phyloP scores from a whole-genome alignment of 1,284 basidiomycete species.

The Athelia sp. region DNA sequence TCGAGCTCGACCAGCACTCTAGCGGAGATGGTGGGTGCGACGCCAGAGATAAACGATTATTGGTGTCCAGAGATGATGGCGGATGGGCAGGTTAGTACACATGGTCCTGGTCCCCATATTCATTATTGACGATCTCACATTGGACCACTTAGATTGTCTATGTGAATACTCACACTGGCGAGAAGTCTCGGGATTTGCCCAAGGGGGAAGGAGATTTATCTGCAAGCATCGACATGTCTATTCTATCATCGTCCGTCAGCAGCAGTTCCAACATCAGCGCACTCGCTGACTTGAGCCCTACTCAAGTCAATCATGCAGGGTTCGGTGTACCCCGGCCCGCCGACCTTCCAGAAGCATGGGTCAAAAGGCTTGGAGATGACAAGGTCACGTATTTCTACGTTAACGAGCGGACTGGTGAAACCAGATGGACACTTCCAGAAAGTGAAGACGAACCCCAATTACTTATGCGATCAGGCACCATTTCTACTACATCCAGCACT shows the following conservation, averaged over 20 bases:
- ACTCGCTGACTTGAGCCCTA: conserved; percentile 21
- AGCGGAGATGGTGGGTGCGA: conserved; percentile 3
- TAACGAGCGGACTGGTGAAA: conserved; percentile 51
- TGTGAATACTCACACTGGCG: conserved; percentile 68
- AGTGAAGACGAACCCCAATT: conserved; percentile 16
- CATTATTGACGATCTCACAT: too few species aligned
- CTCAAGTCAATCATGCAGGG: conserved; percentile 25
- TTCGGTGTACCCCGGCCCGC: conserved; percentile 42
- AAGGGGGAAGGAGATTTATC: conserved; percentile 37
- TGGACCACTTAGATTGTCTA: conserved; percentile 85
- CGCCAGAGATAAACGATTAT: conserved; percentile 37
- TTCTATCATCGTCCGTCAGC: conserved; percentile 26
- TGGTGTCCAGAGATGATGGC: conserved; percentile 48
- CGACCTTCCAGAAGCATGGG: conserved; percentile 56
- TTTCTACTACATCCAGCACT: too few species aligned
- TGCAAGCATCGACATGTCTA: conserved; percentile 28
- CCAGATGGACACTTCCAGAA: conserved; percentile 43
- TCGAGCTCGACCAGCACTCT: background rate
- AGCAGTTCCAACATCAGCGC: conserved; percentile 25
- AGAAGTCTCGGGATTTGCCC: conserved; percentile 65
- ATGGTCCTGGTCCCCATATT: background rate
- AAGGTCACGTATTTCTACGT: conserved; percentile 57
- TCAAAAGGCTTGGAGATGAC: conserved; percentile 57
- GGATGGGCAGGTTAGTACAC: conserved; percentile 42
- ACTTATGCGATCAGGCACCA: conserved; percentile 15